Evolutionary conservation across 495 filamentous ascomycete species (phyloP), one percentile per base, ranked within the genome.

Genomic region (Oleoguttula mirabilis): DNA sequence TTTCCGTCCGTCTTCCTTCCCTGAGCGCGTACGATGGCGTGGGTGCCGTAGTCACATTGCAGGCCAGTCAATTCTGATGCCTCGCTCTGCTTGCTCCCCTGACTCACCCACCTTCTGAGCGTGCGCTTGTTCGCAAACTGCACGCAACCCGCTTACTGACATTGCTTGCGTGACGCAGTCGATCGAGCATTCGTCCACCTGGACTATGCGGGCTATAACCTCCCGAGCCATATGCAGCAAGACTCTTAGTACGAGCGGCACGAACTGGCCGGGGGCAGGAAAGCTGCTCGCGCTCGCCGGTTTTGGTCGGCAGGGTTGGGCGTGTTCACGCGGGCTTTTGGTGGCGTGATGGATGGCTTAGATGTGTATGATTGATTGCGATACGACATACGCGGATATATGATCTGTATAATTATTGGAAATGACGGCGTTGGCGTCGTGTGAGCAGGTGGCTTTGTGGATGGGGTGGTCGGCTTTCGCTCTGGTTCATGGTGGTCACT

Each of bases 141-240:
- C 8, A 30, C 8, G 14, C 8, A 30, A 30, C 8, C 8, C 8
- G 27, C 8, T 14, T 8, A 8, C 14, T 30, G 27, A 8, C 14
- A 30, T 39, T 14, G 39, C 25, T 27, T 10, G n/a, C 6, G 20
- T 21, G 54, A 12, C 19, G 11, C 41, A 41, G 56, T 76, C 3
- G 77, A 79, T 60, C 63, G 75, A 4, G 73, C 68, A 10, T 79
- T 79, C 66, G 83, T 92, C 25, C 86, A 94, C 63, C 62, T 79
- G 43, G 86, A 94, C 60, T 94, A 94, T 59, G 66, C 76, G 15
- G 71, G 70, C 21, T 87, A 76, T 55, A 94, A 94, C 56, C 56
- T 90, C 27, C 86, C 85, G 1, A 92, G 72, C 17, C 86, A 94
- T 58, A 79, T 94, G 81, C 83, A 88, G 61, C 72, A 81, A 51